Percentiles rank a stretch among this genome's conserved stretches.
Evolutionary conservation across 2,329 filamentous ascomycete genomes (phyloP).

Genomic region (Thelonectria blattea): DNA sequence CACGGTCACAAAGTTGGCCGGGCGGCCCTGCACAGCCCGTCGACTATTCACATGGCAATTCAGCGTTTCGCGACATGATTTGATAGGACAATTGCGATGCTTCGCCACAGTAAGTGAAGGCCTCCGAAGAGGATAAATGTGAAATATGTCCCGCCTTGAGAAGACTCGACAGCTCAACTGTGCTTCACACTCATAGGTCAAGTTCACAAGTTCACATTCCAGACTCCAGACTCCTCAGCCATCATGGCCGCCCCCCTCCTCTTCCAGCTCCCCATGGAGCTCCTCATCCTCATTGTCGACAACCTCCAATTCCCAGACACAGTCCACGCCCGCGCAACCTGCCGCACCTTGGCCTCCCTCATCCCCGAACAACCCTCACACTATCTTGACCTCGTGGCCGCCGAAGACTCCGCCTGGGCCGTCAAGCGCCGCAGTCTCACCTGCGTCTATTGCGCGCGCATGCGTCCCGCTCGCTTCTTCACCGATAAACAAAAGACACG

Average conservation of each 20-base stretch:
- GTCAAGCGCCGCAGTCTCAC: constrained; percentile 8
- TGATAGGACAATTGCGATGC: not conserved
- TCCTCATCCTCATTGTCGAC: constrained; percentile 4
- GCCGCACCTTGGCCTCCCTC: constrained; percentile 16
- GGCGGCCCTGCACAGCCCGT: too few relatives aligned
- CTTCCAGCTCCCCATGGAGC: constrained; percentile 8
- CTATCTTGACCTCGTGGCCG: constrained; percentile 5
- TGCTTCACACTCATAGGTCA: not conserved
- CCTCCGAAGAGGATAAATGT: not conserved
- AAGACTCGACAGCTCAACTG: too few relatives aligned
- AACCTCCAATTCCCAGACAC: constrained; percentile 13
- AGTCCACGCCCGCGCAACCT: constrained; percentile 14
- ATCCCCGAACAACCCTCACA: constrained; percentile 2
- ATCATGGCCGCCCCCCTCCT: constrained; percentile 11
- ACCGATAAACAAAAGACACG: constrained; percentile 15
- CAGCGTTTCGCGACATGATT: not conserved
- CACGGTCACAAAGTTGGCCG: too few relatives aligned
- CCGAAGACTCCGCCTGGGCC: constrained; percentile 15
- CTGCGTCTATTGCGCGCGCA: constrained; percentile 21
- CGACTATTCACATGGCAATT: not conserved
- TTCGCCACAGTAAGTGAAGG: not conserved
- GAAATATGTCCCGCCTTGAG: too few relatives aligned
- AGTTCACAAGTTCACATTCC: too few relatives aligned
- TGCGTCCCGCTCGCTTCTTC: constrained; percentile 16
- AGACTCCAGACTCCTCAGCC: not conserved